Evolutionary conservation across 1,284 basidiomycete genomes (phyloP).

Genomic region (Peniophora sp.): DNA sequence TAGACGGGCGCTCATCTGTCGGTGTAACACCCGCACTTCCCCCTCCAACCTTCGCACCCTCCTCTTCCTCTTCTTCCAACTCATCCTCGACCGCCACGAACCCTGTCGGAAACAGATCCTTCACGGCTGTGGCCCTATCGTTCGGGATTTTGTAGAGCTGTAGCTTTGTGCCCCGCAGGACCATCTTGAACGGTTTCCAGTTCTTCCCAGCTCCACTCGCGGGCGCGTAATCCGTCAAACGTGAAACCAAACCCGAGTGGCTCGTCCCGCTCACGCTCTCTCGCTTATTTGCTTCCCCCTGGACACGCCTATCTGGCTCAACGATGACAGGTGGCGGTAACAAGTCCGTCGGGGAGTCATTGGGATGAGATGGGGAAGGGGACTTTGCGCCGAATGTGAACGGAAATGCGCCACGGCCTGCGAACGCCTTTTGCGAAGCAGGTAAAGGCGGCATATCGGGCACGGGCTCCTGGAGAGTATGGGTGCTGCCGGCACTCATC

Average conservation of each 20-base stretch:
- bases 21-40: slow-evolving; percentile 4
- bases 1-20: no score
- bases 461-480: slow-evolving; percentile 19
- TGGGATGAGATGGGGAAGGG: not conserved
- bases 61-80: slow-evolving; percentile 23
- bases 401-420: slow-evolving; percentile 23
- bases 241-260: slow-evolving; percentile 67
- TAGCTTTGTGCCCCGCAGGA: slow-evolving; percentile 73
- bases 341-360: slow-evolving; percentile 23
- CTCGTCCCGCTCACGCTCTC: slow-evolving; percentile 32
- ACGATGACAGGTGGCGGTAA: slow-evolving; percentile 45
- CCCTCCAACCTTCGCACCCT: slow-evolving; percentile 18
- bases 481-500: slow-evolving; percentile 14
- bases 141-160: slow-evolving; percentile 76
- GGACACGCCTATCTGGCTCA: slow-evolving; percentile 26
- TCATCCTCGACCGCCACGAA: slow-evolving; percentile 46
- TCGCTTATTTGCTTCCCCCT: slow-evolving; percentile 10
- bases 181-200: slow-evolving; percentile 79
- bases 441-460: not conserved
- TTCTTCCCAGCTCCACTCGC: slow-evolving; percentile 38
- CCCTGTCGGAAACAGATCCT: slow-evolving; percentile 63
- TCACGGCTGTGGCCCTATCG: slow-evolving; percentile 54
- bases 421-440: slow-evolving; percentile 11
- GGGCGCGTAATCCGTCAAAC: slow-evolving; percentile 44
- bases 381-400: slow-evolving; percentile 20